These are phyloP conservation scores for Trypanosoma brucei DNA, from an alignment of 208 protist genomes.

Conservation along the genomic window DNA sequence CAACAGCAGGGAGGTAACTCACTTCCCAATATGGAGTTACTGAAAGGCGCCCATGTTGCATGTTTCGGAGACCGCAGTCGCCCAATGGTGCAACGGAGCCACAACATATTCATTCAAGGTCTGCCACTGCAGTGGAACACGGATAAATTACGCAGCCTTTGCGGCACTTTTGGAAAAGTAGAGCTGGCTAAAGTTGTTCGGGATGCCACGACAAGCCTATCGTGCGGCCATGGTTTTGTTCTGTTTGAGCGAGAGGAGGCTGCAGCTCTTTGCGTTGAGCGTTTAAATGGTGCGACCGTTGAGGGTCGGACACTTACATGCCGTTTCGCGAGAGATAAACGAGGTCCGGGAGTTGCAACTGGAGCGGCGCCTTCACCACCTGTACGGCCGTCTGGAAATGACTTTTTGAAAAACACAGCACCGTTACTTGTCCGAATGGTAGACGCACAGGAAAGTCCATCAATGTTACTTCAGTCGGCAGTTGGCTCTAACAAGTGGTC, in stretches of 20 bases:
- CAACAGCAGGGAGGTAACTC: not conserved
- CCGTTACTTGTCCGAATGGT: not conserved
- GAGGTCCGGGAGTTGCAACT: not conserved
- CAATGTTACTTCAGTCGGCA: not conserved
- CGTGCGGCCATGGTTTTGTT: constrained; percentile 26
- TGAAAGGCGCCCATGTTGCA: not conserved
- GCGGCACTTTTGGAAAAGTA: constrained; percentile 22
- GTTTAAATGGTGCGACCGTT: constrained; percentile 9
- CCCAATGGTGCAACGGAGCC: constrained; percentile 1
- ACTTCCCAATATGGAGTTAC: not conserved
- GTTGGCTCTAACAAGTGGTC: constrained; percentile 11
- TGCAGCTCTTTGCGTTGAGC: constrained; percentile 10
- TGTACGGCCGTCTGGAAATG: not conserved
- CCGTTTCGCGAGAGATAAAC: constrained; percentile 17
- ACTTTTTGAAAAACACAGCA: not conserved
- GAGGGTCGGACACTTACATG: constrained; percentile 18
- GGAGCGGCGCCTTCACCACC: not conserved
- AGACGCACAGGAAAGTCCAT: not conserved
- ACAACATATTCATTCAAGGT: constrained; percentile 27
- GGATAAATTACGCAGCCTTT: constrained; percentile 21
- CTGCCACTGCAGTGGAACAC: constrained; percentile 26
- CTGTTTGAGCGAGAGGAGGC: constrained; percentile 25
- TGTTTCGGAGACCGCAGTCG: not conserved
- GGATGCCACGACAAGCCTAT: constrained; percentile 19
- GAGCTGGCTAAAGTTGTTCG: constrained; percentile 23